Percentiles rank a stretch among this genome's conserved stretches.
These are phyloP conservation scores for Neurospora cerealis DNA, from an alignment of 495 filamentous ascomycete species.

Conservation along the genomic window DNA sequence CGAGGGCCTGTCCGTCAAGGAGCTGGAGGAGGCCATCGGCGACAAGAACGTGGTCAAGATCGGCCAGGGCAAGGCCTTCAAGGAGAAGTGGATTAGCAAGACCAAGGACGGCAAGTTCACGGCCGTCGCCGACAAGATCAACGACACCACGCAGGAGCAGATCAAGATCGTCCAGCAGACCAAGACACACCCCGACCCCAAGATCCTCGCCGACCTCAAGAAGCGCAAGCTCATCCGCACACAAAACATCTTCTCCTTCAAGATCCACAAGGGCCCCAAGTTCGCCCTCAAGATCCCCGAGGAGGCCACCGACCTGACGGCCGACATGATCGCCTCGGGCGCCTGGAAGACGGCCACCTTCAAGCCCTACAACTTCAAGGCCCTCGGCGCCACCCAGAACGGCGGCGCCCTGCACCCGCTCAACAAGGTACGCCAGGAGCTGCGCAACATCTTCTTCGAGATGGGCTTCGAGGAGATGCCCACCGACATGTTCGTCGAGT, in stretches of 20 bases:
- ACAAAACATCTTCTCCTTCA: conserved; percentile 78
- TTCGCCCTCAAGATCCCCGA: conserved; percentile 76
- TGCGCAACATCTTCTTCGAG: conserved; percentile 84
- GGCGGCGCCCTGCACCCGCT: conserved; percentile 88
- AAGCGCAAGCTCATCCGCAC: conserved; percentile 78
- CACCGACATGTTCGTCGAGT: conserved; percentile 75
- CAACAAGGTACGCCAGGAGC: conserved; percentile 88
- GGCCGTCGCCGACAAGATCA: conserved; percentile 52
- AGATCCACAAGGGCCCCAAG: conserved; percentile 73
- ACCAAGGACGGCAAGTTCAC: conserved; percentile 49
- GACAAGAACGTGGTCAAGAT: conserved; percentile 79
- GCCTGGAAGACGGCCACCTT: conserved; percentile 78
- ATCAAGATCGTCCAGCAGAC: conserved; percentile 60
- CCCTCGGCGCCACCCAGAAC: conserved; percentile 66
- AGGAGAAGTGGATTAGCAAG: conserved; percentile 92
- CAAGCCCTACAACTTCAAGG: conserved; percentile 97
- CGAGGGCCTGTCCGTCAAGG: conserved; percentile 69
- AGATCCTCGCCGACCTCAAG: conserved; percentile 67
- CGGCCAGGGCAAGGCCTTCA: conserved; percentile 94
- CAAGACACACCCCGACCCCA: conserved; percentile 55
- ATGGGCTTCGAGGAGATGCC: conserved; percentile 83
- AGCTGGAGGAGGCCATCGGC: conserved; percentile 62
- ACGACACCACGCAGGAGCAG: conserved; percentile 67
- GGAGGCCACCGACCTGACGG: conserved; percentile 91
- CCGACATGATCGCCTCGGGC: conserved; percentile 78